These are phyloP conservation scores for Jacaranda copaia DNA, from an alignment of 257 asterid species.

Conservation along the genomic window DNA sequence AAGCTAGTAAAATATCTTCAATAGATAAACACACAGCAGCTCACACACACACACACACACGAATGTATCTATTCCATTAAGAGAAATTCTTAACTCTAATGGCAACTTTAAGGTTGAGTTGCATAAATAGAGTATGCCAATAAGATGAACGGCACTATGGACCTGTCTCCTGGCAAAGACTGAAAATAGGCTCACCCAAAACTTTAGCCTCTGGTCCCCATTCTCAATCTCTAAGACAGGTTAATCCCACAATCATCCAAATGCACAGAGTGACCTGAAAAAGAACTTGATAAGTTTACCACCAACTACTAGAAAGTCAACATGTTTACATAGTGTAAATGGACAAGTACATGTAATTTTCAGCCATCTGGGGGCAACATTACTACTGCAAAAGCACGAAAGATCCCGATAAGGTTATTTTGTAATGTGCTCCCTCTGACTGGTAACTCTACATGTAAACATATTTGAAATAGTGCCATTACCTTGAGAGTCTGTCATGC, in stretches of 20 bases:
- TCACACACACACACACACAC: too few relatives aligned
- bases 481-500: not conserved
- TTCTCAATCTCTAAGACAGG: slow-evolving; percentile 6
- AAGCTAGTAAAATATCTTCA: too few relatives aligned
- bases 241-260: slow-evolving; percentile 7
- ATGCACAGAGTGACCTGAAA: slow-evolving; percentile 12
- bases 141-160: too few relatives aligned
- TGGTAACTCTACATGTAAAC: not conserved
- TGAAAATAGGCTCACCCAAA: too few relatives aligned
- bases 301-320: not conserved
- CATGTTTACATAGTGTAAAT: not conserved
- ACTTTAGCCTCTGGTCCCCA: not conserved
- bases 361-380: not conserved
- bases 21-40: too few relatives aligned
- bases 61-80: too few relatives aligned
- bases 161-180: too few relatives aligned
- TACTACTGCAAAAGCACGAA: not conserved
- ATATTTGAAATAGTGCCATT: not conserved
- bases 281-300: not conserved
- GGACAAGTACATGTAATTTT: not conserved
- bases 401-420: not conserved
- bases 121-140: too few relatives aligned
- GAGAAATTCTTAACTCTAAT: too few relatives aligned
- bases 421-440: not conserved
- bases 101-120: too few relatives aligned